Conservation (phyloP, 257 asterid species). For the Solanum ossicruentum region DNA sequence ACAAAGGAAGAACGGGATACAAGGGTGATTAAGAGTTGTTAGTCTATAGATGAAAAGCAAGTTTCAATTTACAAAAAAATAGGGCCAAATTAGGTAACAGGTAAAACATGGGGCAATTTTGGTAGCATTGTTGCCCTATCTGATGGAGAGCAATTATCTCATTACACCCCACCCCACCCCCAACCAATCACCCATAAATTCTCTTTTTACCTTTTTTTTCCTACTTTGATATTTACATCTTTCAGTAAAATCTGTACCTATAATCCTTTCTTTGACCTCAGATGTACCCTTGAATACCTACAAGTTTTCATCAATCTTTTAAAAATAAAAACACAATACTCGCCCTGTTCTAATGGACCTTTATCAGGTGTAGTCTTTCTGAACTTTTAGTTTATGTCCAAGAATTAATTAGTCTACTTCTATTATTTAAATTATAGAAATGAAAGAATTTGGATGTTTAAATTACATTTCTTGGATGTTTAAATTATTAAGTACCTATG, state of each 20-base stretch:
- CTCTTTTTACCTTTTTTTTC: neutral
- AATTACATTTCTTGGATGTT: too few relatives aligned
- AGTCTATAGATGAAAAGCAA: neutral
- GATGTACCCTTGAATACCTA: neutral
- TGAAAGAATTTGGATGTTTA: neutral
- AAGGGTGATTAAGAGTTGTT: neutral
- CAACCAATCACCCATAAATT: neutral
- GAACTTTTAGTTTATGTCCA: neutral
- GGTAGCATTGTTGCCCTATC: neutral
- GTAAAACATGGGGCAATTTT: neutral
- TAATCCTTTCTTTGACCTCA: neutral
- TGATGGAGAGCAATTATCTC: neutral
- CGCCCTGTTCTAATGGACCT: neutral
- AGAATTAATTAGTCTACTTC: neutral
- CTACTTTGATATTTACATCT: neutral
- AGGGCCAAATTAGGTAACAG: neutral
- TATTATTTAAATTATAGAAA: neutral
- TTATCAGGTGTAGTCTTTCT: neutral
- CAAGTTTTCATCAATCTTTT: neutral
- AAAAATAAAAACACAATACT: neutral
- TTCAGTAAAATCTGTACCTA: neutral
- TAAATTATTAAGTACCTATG: neutral
- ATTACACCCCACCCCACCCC: neutral
- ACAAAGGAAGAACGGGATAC: neutral
- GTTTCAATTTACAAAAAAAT: neutral